Conservation (phyloP, 2,329 filamentous ascomycete species). For the Diplodia sapinea region DNA sequence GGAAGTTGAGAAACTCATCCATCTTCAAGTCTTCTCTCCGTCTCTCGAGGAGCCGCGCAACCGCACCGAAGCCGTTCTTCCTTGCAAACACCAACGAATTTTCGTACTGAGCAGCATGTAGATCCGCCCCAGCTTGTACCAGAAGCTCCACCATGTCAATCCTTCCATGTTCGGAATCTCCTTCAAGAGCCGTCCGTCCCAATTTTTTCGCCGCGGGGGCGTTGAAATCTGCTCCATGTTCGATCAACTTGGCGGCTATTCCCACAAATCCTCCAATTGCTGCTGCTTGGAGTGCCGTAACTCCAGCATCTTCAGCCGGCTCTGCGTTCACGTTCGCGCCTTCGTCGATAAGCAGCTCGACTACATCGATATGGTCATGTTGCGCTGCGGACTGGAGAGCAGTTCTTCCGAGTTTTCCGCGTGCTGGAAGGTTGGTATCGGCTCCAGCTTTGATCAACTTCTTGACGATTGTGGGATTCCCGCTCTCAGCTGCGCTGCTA, state of each 20-base stretch:
- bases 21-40: neutral
- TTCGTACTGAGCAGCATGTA: neutral
- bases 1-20: too few species aligned
- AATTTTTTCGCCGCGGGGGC: conserved; percentile 33
- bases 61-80: neutral
- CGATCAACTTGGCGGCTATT: conserved; percentile 35
- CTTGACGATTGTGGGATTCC: neutral
- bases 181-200: conserved; percentile 40
- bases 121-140: conserved; percentile 36
- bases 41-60: conserved; percentile 5
- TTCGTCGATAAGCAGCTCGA: conserved; percentile 32
- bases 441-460: neutral
- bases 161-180: conserved; percentile 40
- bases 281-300: conserved; percentile 40
- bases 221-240: conserved; percentile 37
- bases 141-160: conserved; percentile 42
- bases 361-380: neutral
- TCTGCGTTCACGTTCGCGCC: conserved; percentile 31
- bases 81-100: neutral
- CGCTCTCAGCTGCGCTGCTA: neutral
- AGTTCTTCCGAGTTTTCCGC: neutral
- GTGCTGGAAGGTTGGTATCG: neutral
- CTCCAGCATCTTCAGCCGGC: conserved; percentile 31
- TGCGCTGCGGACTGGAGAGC: neutral
- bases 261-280: conserved; percentile 37